Conservation (phyloP, 2,329 filamentous ascomycete species). For the Byssochlamys sp. region DNA sequence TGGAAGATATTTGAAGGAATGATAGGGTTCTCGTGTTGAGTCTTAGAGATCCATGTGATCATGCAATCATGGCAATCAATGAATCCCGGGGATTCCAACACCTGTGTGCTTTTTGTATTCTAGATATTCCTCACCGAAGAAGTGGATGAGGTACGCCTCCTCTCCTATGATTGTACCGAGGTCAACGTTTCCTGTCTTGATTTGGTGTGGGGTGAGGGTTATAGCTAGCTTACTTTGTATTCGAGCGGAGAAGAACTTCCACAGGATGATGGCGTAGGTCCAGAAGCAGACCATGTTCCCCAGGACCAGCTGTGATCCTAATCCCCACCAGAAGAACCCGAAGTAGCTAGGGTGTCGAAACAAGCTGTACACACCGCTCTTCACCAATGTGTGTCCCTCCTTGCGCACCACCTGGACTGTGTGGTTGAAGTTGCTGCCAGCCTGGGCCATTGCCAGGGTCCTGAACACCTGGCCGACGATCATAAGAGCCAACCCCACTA, state of each 20-base stretch:
- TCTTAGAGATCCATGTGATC: neutral
- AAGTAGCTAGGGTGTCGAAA: constrained; percentile 89
- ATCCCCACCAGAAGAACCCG: constrained; percentile 95
- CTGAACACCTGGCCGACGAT: constrained; percentile 63
- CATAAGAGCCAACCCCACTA: constrained; percentile 55
- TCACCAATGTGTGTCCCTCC: constrained; percentile 71
- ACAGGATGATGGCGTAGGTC: constrained; percentile 65
- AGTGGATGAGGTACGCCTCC: constrained; percentile 64
- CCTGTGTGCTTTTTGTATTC: constrained; percentile 61
- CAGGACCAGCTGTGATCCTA: constrained; percentile 85
- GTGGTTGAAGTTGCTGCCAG: constrained; percentile 86
- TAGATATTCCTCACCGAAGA: constrained; percentile 77
- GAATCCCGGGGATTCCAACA: constrained; percentile 72
- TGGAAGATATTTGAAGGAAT: neutral
- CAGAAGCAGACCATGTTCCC: constrained; percentile 73
- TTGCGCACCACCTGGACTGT: constrained; percentile 62
- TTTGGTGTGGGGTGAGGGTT: neutral
- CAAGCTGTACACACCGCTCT: constrained; percentile 63
- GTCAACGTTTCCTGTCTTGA: constrained; percentile 2
- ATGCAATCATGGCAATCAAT: constrained; percentile 13
- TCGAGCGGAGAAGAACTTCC: constrained; percentile 70
- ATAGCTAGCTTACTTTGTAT: constrained; percentile 50
- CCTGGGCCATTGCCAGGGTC: constrained; percentile 77
- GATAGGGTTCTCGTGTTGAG: neutral
- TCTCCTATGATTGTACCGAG: constrained; percentile 46